Evolutionary conservation across 2,329 filamentous ascomycete species (phyloP).

Genomic region (Stachybotrys chlorohalonatus): DNA sequence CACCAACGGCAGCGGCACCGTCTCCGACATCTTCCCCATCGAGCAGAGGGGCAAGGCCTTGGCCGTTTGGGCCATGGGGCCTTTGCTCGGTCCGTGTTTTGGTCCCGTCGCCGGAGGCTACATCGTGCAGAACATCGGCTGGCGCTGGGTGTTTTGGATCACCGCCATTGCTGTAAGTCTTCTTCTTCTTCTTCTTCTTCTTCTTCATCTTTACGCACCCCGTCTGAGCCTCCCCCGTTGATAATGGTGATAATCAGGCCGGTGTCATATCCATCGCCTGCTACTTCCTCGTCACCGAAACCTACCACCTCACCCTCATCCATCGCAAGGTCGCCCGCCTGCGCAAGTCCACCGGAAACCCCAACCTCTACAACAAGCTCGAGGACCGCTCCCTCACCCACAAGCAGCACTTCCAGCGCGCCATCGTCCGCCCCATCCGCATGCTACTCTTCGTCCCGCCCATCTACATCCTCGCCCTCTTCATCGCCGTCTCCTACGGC

Average conservation of each 20-base stretch:
- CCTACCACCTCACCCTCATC: slow-evolving; percentile 49
- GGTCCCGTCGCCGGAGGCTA: slow-evolving; percentile 38
- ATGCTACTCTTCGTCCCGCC: slow-evolving; percentile 54
- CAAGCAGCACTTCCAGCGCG: slow-evolving; percentile 33
- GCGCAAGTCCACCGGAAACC: slow-evolving; percentile 39
- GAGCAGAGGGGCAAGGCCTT: slow-evolving; percentile 54
- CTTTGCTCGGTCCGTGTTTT: slow-evolving; percentile 47
- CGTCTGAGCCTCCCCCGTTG: not conserved
- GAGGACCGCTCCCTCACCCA: slow-evolving; percentile 7
- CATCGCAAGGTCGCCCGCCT: slow-evolving; percentile 46
- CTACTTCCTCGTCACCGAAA: slow-evolving; percentile 47
- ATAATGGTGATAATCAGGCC: slow-evolving; percentile 6
- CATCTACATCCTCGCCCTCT: slow-evolving; percentile 56
- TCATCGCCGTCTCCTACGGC: slow-evolving; percentile 55
- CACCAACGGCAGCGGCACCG: slow-evolving; percentile 57
- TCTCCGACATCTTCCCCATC: slow-evolving; percentile 54
- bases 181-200: not conserved
- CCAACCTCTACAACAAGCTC: slow-evolving; percentile 34
- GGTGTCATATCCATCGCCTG: slow-evolving; percentile 19
- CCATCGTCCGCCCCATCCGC: slow-evolving; percentile 54
- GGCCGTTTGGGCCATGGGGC: slow-evolving; percentile 54
- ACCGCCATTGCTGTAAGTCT: slow-evolving; percentile 17
- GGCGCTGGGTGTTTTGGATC: slow-evolving; percentile 37
- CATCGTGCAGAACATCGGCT: slow-evolving; percentile 29
- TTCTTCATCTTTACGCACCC: too few species aligned